Conservation (phyloP, 768 basidiomycete genomes). For the Tubosaeta brunneosetosa region DNA sequence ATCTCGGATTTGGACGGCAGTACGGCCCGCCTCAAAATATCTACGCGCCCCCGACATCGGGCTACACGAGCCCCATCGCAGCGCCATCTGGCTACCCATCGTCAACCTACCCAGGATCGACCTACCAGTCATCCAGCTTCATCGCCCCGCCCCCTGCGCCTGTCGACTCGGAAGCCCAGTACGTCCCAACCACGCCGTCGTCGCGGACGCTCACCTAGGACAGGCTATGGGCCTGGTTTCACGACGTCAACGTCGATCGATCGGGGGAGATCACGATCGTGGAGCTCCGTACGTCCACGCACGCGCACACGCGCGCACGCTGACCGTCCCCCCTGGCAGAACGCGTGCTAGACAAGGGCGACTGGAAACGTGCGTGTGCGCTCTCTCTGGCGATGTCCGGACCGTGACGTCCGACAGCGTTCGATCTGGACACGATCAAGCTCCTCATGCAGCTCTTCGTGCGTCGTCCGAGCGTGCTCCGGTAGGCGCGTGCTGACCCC, state of each 20-base stretch:
- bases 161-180: conserved; percentile 71
- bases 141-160: conserved; percentile 27
- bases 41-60: conserved; percentile 4
- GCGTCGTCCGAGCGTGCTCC: conserved; percentile 19
- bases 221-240: conserved; percentile 75
- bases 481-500: neutral
- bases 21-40: conserved; percentile 9
- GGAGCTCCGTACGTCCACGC: conserved; percentile 57
- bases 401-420: conserved; percentile 41
- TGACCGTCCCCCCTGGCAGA: conserved; percentile 22
- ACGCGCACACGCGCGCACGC: neutral
- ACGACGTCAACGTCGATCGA: conserved; percentile 61
- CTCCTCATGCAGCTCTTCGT: conserved; percentile 79
- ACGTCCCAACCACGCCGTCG: conserved; percentile 19
- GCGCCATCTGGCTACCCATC: conserved; percentile 13
- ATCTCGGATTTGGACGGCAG: neutral
- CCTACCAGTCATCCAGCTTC: neutral
- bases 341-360: conserved; percentile 52
- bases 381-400: neutral
- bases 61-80: conserved; percentile 3
- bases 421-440: conserved; percentile 84
- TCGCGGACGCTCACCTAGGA: neutral
- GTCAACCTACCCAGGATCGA: neutral
- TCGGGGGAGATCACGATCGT: conserved; percentile 60
- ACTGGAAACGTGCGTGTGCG: conserved; percentile 66